phyloP scores from a whole-genome alignment of 768 basidiomycete species.

The Sporobolomyces pararoseus region DNA sequence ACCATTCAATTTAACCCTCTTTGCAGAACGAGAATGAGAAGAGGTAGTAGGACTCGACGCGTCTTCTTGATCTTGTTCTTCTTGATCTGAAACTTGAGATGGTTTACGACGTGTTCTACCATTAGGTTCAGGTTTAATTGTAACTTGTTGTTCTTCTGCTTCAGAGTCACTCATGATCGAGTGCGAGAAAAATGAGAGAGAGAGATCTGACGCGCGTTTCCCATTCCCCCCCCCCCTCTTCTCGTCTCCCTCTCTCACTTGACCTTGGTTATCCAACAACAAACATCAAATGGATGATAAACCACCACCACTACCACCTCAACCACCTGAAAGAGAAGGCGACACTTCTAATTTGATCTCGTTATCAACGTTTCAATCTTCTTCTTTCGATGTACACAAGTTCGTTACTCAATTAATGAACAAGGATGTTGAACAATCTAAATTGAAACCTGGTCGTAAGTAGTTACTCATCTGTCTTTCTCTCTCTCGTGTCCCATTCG shows the following conservation, averaged over 20 bases:
- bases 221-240: no score
- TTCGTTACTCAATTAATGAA: constrained; percentile 42
- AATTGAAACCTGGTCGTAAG: constrained; percentile 17
- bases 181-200: neutral
- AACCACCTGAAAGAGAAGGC: neutral
- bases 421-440: constrained; percentile 20
- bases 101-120: constrained; percentile 2
- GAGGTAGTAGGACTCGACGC: neutral
- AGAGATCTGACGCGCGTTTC: neutral
- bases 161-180: neutral
- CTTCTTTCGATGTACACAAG: constrained; percentile 38
- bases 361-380: constrained; percentile 41
- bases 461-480: neutral
- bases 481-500: neutral
- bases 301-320: constrained; percentile 1
- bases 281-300: constrained; percentile 6
- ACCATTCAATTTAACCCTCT: constrained; percentile 15
- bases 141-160: neutral
- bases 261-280: neutral
- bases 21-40: neutral
- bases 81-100: neutral
- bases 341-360: constrained; percentile 7
- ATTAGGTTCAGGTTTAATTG: neutral
- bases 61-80: constrained; percentile 5
- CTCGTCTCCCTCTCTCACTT: neutral